These are phyloP conservation scores for Albifimbria verrucaria DNA, from an alignment of 2,329 filamentous ascomycete species.

Conservation along the genomic window DNA sequence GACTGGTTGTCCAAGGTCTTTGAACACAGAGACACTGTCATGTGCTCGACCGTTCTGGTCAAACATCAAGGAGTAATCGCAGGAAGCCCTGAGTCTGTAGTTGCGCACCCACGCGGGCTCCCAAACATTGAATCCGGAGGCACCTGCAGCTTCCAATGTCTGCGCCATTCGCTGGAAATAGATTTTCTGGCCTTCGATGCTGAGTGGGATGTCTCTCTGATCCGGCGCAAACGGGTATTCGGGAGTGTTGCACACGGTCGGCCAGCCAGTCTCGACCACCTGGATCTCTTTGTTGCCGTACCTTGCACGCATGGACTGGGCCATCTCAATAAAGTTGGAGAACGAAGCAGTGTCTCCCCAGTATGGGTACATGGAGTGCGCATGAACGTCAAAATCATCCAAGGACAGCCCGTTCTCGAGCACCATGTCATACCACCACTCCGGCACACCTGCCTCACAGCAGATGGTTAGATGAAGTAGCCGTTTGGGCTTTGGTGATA, in stretches of 20 bases:
- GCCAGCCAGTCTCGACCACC: background rate
- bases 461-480: background rate
- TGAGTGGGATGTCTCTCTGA: background rate
- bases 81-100: background rate
- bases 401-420: background rate
- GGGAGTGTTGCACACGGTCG: background rate
- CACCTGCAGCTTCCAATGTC: background rate
- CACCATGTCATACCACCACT: background rate
- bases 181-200: background rate
- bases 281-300: background rate
- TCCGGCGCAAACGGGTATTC: background rate
- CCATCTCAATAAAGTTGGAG: background rate
- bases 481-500: background rate
- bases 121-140: background rate
- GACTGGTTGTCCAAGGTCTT: slow-evolving; percentile 5
- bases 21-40: background rate
- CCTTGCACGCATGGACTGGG: background rate
- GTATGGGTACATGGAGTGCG: background rate
- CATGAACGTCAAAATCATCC: background rate
- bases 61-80: background rate
- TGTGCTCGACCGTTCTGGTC: background rate
- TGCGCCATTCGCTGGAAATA: background rate
- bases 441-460: background rate
- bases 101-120: background rate
- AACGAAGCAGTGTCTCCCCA: background rate